These are phyloP conservation scores for Boeremia exigua DNA, from an alignment of 2,329 filamentous ascomycete species.

Conservation along the genomic window DNA sequence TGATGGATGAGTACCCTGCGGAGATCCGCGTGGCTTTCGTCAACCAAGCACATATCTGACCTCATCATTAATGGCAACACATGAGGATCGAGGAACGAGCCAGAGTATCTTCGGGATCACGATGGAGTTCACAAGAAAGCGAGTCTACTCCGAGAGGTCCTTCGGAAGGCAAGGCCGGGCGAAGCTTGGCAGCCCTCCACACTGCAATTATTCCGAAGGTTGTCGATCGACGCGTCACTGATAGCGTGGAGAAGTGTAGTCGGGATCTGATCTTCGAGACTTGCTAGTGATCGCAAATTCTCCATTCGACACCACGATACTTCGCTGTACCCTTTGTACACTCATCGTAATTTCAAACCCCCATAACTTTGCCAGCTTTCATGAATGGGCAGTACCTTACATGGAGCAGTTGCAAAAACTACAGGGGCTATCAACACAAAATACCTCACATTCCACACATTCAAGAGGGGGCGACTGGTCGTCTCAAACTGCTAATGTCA, in stretches of 20 bases:
- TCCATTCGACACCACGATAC: background rate
- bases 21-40: constrained; percentile 1
- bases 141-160: background rate
- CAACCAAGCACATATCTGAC: background rate
- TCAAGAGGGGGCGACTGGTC: too few relatives aligned
- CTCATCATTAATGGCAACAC: background rate
- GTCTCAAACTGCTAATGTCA: too few relatives aligned
- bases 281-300: background rate
- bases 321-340: background rate
- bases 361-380: too few relatives aligned
- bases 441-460: too few relatives aligned
- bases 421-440: too few relatives aligned
- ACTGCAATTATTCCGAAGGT: background rate
- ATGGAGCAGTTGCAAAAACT: too few relatives aligned
- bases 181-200: background rate
- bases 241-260: background rate
- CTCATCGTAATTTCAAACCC: too few relatives aligned
- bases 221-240: background rate
- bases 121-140: background rate
- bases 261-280: background rate
- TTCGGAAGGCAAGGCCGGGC: constrained; percentile 1
- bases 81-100: background rate
- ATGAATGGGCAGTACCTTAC: too few relatives aligned
- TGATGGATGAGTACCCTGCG: constrained; percentile 1
- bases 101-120: background rate